phyloP scores from a whole-genome alignment of 495 filamentous ascomycete species.

The Penicillium ochrochloron region DNA sequence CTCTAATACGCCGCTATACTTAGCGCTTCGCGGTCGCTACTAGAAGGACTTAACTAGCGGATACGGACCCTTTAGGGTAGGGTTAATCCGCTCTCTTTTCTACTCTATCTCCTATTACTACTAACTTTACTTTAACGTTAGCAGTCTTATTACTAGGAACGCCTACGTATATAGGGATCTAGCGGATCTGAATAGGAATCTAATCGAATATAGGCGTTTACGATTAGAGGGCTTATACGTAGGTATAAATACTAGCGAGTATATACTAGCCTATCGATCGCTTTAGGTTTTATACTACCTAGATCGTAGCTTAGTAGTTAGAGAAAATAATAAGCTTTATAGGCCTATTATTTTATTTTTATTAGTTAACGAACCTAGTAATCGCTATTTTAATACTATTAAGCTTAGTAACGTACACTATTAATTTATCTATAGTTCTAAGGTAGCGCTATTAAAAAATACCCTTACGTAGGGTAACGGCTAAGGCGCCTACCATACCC shows the following conservation, averaged over 20 bases:
- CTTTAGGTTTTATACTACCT: not conserved
- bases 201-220: not conserved
- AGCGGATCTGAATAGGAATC: slow-evolving; percentile 1
- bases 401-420: not conserved
- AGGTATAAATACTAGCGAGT: not conserved
- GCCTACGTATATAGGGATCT: not conserved
- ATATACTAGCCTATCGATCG: not conserved
- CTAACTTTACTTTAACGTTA: slow-evolving; percentile 2
- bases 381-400: no score
- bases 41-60: no score
- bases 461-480: not conserved
- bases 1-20: no score
- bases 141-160: no score
- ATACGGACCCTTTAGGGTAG: no score
- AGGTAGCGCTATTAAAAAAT: not conserved
- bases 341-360: no score
- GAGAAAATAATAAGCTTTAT: no score
- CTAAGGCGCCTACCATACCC: no score
- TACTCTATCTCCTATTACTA: not conserved
- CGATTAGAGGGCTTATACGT: not conserved
- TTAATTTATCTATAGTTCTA: not conserved
- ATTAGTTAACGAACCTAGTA: no score
- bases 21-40: no score
- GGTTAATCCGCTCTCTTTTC: no score
- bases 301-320: no score